phyloP scores from a whole-genome alignment of 768 basidiomycete genomes.

The Mycena olivaceomarginata region DNA sequence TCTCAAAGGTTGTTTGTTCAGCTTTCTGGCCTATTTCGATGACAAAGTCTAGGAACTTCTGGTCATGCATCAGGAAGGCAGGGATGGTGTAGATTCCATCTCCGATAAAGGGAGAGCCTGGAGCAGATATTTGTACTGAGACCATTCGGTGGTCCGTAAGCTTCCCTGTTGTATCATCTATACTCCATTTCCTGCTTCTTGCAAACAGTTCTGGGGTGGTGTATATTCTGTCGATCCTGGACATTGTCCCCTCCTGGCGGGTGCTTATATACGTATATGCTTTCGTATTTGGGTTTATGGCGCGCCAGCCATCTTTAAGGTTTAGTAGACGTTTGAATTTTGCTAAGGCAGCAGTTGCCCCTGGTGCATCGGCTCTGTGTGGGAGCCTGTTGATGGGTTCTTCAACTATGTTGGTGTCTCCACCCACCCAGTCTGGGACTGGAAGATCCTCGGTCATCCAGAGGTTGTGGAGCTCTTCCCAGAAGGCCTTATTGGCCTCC shows the following conservation, averaged over 20 bases:
- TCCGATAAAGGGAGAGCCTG: no score
- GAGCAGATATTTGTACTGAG: no score
- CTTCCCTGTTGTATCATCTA: slow-evolving; percentile 3
- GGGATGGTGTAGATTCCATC: slow-evolving; percentile 11
- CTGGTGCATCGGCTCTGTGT: background rate
- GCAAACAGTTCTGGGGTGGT: background rate
- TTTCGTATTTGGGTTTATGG: slow-evolving; percentile 11
- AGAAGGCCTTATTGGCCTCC: slow-evolving; percentile 3
- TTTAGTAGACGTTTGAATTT: background rate
- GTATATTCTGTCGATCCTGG: slow-evolving; percentile 39
- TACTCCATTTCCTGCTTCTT: slow-evolving; percentile 29
- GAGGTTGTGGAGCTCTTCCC: background rate
- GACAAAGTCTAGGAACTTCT: no score
- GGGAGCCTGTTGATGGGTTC: slow-evolving; percentile 22
- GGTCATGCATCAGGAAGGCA: background rate
- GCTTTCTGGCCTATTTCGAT: no score
- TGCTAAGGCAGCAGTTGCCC: slow-evolving; percentile 8
- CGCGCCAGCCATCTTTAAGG: slow-evolving; percentile 28
- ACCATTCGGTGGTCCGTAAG: slow-evolving; percentile 31
- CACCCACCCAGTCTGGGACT: background rate
- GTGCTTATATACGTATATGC: slow-evolving; percentile 32
- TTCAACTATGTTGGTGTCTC: slow-evolving; percentile 18
- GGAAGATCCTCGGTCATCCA: background rate
- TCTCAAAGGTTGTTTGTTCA: no score
- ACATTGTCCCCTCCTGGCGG: background rate